Evolutionary conservation across 2,329 filamentous ascomycete species (phyloP).

Genomic region (Ophiocordyceps australis): DNA sequence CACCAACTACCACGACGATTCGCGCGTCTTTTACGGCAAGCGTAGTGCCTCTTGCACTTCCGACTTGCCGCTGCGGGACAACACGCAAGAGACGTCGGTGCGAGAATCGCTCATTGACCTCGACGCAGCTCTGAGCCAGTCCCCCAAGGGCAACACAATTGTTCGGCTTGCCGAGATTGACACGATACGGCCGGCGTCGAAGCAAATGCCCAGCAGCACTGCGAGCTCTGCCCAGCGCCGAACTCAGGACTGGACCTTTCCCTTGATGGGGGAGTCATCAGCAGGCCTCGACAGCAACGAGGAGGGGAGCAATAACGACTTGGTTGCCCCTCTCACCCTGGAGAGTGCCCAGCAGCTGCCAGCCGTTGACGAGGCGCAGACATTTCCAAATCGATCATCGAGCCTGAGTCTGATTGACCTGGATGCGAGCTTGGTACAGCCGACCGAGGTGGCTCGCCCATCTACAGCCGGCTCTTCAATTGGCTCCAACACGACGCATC

Average conservation of each 20-base stretch:
- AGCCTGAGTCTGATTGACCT: constrained; percentile 31
- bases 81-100: constrained; percentile 29
- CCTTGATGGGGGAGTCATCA: constrained; percentile 28
- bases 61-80: constrained; percentile 40
- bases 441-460: constrained; percentile 30
- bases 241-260: constrained; percentile 40
- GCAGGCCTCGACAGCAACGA: constrained; percentile 20
- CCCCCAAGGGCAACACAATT: background rate
- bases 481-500: constrained; percentile 31
- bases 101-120: constrained; percentile 47
- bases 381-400: constrained; percentile 22
- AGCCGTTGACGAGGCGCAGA: too few species aligned
- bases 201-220: constrained; percentile 38
- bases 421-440: constrained; percentile 34
- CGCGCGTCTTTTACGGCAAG: constrained; percentile 38
- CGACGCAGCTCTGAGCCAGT: constrained; percentile 29
- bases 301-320: too few species aligned
- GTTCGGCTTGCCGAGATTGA: constrained; percentile 14
- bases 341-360: too few species aligned
- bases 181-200: constrained; percentile 39
- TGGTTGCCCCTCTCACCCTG: too few species aligned
- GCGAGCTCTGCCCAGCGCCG: constrained; percentile 26
- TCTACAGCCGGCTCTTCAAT: constrained; percentile 43
- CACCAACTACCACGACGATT: constrained; percentile 46
- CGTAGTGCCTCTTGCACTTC: constrained; percentile 14